Evolutionary conservation across 495 filamentous ascomycete genomes (phyloP), one percentile per base, ranked within the genome.

Genomic region (Aeminium ludgeri): DNA sequence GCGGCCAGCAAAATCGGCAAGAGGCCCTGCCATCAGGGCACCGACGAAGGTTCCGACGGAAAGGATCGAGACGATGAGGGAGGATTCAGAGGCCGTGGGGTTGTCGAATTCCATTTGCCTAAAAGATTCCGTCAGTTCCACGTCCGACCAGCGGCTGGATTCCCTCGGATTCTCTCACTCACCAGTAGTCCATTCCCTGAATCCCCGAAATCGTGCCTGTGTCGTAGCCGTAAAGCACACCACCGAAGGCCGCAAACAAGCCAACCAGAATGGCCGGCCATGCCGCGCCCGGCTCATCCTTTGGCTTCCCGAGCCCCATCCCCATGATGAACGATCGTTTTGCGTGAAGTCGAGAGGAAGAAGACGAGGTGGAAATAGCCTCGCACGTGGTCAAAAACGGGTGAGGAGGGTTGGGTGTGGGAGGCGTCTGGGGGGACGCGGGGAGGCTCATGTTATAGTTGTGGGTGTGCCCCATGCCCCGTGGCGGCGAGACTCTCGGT

Each of bases 161-260:
- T 25, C 23, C 23, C 23, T 4, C 23, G 3, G 23, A 8, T 25
- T 25, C 23, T 8, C 23, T 4, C 23, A 25, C 23, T 33, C 73
- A 69, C 67, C 85, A 95, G 45, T 73, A 76, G 27, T 63, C 56
- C 83, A 91, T 91, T 35, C 78, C 82, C 7, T 89, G 59, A 52
- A 93, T 86, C 54, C 85, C 85, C 44, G 70, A 74, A 59, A 93
- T 93, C 20, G 82, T 89, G 38, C 84, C 84, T 7, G 84, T 91
- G 51, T 89, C 81, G 68, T 83, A 85, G 67, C 83, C 84, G 44
- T 81, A 92, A 41, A 92, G 69, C 39, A 92, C 68, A 67, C 84
- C 84, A 49, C 84, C 84, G 58, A 92, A 87, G 25, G 84, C 76
- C 7, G 86, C 84, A 45, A 92, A 92, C 17, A 82, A 49, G 44